A percentile compares a stretch with the other conserved stretches of the same genome.
These are phyloP conservation scores for Populus deltoides DNA, from an alignment of 345 rosid genomes.

Conservation along the genomic window DNA sequence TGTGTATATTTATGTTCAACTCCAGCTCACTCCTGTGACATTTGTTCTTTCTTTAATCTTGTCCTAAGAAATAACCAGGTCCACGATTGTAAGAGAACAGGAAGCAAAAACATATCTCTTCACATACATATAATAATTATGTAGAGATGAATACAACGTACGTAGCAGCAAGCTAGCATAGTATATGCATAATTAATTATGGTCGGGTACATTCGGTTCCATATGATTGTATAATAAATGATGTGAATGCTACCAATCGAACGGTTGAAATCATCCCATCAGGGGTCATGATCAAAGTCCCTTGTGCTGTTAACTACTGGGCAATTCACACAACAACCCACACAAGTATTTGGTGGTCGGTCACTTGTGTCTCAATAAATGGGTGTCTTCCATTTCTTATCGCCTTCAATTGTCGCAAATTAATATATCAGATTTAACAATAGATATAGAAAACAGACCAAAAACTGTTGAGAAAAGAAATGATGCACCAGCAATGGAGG, in stretches of 20 bases:
- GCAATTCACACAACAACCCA: conserved; percentile 1
- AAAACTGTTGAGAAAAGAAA: neutral
- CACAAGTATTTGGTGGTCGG: conserved; percentile 13
- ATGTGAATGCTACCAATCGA: conserved; percentile 17
- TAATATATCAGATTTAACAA: neutral
- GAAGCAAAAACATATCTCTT: no score
- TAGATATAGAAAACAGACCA: neutral
- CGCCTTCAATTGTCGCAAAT: neutral
- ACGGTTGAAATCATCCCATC: conserved; percentile 34
- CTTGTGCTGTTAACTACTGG: conserved; percentile 6
- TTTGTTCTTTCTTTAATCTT: no score
- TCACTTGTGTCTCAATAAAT: conserved; percentile 19
- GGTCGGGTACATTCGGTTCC: neutral
- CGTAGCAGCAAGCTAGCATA: no score
- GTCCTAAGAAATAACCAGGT: no score
- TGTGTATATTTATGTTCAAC: no score
- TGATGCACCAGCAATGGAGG: conserved; percentile 24
- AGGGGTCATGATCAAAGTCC: neutral
- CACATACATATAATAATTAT: no score
- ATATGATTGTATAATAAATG: neutral
- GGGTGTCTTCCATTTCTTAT: neutral
- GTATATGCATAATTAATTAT: no score
- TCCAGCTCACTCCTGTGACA: no score
- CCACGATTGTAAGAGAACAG: no score
- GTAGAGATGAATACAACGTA: no score